Conservation (phyloP, 257 asterid species). For the Solanum appendiculatum region DNA sequence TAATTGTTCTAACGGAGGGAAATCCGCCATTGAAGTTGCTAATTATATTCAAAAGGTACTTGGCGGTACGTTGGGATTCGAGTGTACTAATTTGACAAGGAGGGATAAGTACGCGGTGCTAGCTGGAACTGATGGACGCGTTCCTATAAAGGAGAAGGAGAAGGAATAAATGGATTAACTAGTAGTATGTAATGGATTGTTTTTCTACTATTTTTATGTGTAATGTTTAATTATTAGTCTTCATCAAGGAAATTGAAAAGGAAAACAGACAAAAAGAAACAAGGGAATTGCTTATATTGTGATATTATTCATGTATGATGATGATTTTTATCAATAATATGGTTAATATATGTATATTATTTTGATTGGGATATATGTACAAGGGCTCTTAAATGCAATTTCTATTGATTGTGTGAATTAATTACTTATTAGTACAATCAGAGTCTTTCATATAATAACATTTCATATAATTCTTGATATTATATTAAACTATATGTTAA, state of each 20-base stretch:
- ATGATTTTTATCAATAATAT: not conserved
- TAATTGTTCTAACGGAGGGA: conserved; percentile 60
- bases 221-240: not conserved
- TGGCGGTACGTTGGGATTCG: conserved; percentile 75
- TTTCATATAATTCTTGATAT: not conserved
- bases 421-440: not conserved
- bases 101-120: conserved; percentile 70
- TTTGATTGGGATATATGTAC: not conserved
- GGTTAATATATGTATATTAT: not conserved
- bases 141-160: not conserved
- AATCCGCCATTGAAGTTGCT: conserved; percentile 74
- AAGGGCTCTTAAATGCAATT: not conserved
- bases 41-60: conserved; percentile 63
- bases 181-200: not conserved
- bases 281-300: not conserved
- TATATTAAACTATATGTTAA: not conserved
- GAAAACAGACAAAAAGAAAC: not conserved
- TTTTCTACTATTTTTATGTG: not conserved
- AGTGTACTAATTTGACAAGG: conserved; percentile 78
- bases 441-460: not conserved
- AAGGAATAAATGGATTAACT: conserved; percentile 6
- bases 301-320: not conserved
- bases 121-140: conserved; percentile 82
- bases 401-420: not conserved
- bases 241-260: not conserved